These are phyloP conservation scores for Chlorencoelia australis DNA, from an alignment of 2,329 filamentous ascomycete genomes.

Conservation along the genomic window DNA sequence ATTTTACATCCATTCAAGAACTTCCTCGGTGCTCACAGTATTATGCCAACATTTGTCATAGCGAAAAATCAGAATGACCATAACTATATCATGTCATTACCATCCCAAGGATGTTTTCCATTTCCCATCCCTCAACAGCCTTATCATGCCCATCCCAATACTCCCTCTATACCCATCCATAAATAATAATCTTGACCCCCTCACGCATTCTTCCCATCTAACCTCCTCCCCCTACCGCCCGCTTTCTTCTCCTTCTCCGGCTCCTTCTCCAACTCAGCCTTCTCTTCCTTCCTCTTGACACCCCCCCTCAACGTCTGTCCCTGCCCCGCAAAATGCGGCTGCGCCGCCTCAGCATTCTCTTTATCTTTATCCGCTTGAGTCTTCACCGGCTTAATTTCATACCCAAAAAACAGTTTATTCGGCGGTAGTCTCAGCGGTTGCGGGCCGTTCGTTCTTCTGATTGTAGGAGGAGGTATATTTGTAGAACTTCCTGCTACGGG, in stretches of 20 bases:
- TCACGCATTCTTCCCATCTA: conserved; percentile 16
- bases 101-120: too few species aligned
- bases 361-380: conserved; percentile 62
- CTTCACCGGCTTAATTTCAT: conserved; percentile 82
- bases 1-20: too few species aligned
- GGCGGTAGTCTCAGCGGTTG: conserved; percentile 75
- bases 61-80: too few species aligned
- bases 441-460: conserved; percentile 59
- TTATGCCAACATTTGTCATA: too few species aligned
- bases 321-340: conserved; percentile 72
- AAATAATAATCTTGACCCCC: too few species aligned
- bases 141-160: too few species aligned
- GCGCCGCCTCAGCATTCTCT: conserved; percentile 52
- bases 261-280: conserved; percentile 16
- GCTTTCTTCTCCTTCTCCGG: conserved; percentile 1
- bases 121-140: too few species aligned
- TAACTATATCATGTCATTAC: too few species aligned
- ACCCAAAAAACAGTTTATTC: conserved; percentile 94
- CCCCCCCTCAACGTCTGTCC: conserved; percentile 68
- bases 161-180: too few species aligned
- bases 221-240: conserved; percentile 12
- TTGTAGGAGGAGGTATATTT: conserved; percentile 21
- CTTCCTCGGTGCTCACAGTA: too few species aligned
- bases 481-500: conserved; percentile 51
- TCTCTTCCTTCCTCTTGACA: conserved; percentile 46